These are phyloP conservation scores for Arthrobotrys megalospora DNA, from an alignment of 2,329 filamentous ascomycete genomes.

Conservation along the genomic window DNA sequence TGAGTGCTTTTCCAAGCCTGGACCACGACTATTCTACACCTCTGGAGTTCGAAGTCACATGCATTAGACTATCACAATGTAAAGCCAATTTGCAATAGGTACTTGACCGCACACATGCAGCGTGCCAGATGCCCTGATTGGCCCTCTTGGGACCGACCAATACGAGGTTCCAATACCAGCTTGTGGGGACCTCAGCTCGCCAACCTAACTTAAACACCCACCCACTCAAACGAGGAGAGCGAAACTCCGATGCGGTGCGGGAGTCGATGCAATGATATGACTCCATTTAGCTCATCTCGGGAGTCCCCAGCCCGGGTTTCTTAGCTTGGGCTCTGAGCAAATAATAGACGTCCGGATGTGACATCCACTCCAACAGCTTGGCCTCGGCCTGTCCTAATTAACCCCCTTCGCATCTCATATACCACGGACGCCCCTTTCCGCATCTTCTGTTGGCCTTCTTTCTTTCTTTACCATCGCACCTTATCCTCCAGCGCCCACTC, in stretches of 20 bases:
- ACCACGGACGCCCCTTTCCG: not conserved
- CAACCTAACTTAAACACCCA: not conserved
- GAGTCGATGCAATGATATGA: slow-evolving; percentile 22
- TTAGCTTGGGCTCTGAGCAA: not conserved
- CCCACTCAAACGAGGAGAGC: not conserved
- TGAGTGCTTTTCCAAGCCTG: too few species aligned
- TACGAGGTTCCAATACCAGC: slow-evolving; percentile 9
- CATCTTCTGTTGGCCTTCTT: not conserved
- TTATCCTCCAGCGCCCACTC: not conserved
- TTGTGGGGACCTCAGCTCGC: slow-evolving; percentile 21
- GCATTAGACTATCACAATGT: not conserved
- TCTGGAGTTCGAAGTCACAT: not conserved
- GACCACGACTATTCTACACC: not conserved
- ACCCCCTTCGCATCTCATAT: not conserved
- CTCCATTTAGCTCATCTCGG: slow-evolving; percentile 39
- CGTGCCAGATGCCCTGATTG: slow-evolving; percentile 25
- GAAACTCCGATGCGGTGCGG: slow-evolving; percentile 11
- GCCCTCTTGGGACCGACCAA: slow-evolving; percentile 12
- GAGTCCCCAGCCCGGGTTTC: slow-evolving; percentile 12
- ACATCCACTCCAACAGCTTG: slow-evolving; percentile 11
- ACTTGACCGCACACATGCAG: slow-evolving; percentile 41
- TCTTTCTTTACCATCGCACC: not conserved
- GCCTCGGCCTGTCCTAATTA: slow-evolving; percentile 10
- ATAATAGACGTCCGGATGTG: not conserved
- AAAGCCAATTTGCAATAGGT: not conserved